A percentile compares a stretch with the other conserved stretches of the same genome.
phyloP scores from a whole-genome alignment of 306 rosid genomes.

The Vicia sativa region DNA sequence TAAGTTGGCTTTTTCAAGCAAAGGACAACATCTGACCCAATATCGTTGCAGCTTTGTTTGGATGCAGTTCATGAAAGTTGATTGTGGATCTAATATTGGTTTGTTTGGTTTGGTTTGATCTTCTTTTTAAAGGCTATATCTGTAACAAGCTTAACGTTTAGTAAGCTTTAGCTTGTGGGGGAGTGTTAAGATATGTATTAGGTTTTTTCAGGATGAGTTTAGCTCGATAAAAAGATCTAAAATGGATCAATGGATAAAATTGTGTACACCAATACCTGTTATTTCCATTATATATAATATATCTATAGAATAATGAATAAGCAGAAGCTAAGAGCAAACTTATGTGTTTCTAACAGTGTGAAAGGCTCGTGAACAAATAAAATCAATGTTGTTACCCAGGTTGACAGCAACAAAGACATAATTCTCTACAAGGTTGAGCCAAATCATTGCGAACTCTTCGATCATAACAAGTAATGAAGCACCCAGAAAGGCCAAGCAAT shows the following conservation, averaged over 20 bases:
- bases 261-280: background rate
- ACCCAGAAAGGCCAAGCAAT: slow-evolving; percentile 95
- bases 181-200: background rate
- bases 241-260: background rate
- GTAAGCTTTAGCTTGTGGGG: background rate
- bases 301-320: background rate
- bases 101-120: background rate
- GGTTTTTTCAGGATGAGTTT: no score
- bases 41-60: background rate
- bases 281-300: background rate
- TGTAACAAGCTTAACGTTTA: background rate
- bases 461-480: slow-evolving; percentile 98
- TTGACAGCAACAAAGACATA: slow-evolving; percentile 97
- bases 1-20: background rate
- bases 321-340: slow-evolving; percentile 23
- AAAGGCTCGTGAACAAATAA: slow-evolving; percentile 16
- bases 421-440: slow-evolving; percentile 99
- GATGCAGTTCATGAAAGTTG: background rate
- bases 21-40: background rate
- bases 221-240: no score
- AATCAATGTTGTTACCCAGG: slow-evolving; percentile 74
- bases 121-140: background rate
- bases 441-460: slow-evolving; percentile 94
- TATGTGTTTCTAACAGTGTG: slow-evolving; percentile 20
- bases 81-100: background rate